phyloP scores from a whole-genome alignment of 768 basidiomycete species.

The Cubamyces lactineus region DNA sequence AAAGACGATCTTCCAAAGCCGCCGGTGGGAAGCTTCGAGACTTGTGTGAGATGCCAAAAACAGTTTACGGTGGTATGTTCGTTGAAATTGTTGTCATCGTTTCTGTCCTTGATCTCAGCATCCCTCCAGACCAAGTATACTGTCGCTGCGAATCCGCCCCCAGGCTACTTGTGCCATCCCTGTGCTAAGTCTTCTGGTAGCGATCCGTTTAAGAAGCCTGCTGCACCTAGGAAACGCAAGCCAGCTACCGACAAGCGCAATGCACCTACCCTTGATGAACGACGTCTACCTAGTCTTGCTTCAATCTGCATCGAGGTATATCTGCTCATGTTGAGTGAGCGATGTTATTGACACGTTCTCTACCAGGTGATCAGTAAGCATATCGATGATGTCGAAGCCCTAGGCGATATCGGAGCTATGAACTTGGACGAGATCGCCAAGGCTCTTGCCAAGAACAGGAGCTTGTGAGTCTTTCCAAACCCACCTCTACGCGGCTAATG shows the following conservation, averaged over 20 bases:
- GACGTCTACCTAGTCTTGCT: slow-evolving; percentile 69
- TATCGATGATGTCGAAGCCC: slow-evolving; percentile 86
- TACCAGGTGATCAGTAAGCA: slow-evolving; percentile 79
- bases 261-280: slow-evolving; percentile 70
- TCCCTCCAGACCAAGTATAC: slow-evolving; percentile 83
- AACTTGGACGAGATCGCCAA: slow-evolving; percentile 87
- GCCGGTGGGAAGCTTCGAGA: slow-evolving; percentile 75
- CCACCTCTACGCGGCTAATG: not conserved
- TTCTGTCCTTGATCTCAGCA: not conserved
- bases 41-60: slow-evolving; percentile 80
- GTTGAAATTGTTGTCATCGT: not conserved
- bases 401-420: slow-evolving; percentile 84
- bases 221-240: slow-evolving; percentile 62
- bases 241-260: slow-evolving; percentile 66
- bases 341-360: no score
- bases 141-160: slow-evolving; percentile 65
- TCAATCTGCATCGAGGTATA: slow-evolving; percentile 79
- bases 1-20: slow-evolving; percentile 50
- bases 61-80: slow-evolving; percentile 84
- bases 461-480: slow-evolving; percentile 59
- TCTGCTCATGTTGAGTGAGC: not conserved
- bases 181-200: slow-evolving; percentile 80
- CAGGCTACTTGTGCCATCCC: slow-evolving; percentile 81
- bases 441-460: slow-evolving; percentile 78
- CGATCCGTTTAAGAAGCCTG: slow-evolving; percentile 86